Evolutionary conservation across 169 alveolate genomes (phyloP), one percentile per base, ranked within the genome.

Genomic region (Besnoitia besnoiti): DNA sequence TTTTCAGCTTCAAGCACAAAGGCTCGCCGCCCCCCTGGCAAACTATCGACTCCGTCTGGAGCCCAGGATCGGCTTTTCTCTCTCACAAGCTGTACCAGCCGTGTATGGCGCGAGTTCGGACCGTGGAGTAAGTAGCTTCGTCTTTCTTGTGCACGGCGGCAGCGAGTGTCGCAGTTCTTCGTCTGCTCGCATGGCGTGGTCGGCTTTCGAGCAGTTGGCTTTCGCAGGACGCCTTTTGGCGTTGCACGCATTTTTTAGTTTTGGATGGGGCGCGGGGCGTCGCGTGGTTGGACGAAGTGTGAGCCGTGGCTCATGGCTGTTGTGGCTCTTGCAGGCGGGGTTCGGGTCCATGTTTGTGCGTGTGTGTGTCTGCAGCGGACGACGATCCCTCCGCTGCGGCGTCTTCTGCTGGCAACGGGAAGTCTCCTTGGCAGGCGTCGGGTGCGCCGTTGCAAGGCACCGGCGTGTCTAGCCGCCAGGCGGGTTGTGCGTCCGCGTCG

Each of bases 31-130:
- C 91, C 80, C 5, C 77, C 91, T 4, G 80, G 67, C 77, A 85
- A 85, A 42, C 91, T 8, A 50, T 37, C 62, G 75, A 39, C 75
- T 1, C 76, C 55, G 50, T 49, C 77, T 0, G 80, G 80, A 5
- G 80, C 62, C 44, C 82, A 50, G 40, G 91, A 85, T 33, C 91
- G 91, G 5, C 51, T 85, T 30, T 85, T 85, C 37, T 85, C 91
- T 27, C 80, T 85, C 47, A 85, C 91, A 3, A 85, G 91, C 47
- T 51, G 77, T 55, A 85, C 91, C 46, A 85, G 91, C 55, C 80
- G 55, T 3, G 91, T 49, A 24, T 85, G 77, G 55, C 30, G 80
- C 27, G 91, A 85, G 79, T 49, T 85, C 42, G 46, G 80, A 30
- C 50, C 91, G 46, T 49, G 91, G 77, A 49, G 90, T 82, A 82